A percentile compares a stretch with the other conserved stretches of the same genome.
phyloP scores from a whole-genome alignment of 176 grass and related monocot genomes.

The Paspalum notatum region DNA sequence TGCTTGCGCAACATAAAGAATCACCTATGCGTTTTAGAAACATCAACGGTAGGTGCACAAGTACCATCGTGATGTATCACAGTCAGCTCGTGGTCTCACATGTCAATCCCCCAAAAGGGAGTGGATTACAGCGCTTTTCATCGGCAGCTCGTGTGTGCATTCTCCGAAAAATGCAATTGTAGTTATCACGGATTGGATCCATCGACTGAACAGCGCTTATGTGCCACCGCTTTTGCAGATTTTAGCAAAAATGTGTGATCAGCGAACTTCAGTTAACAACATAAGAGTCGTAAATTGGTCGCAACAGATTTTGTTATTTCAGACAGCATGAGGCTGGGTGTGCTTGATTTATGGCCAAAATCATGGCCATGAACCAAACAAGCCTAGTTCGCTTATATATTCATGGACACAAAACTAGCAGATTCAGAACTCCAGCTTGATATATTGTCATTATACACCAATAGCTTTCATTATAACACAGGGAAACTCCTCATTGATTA shows the following conservation, averaged over 20 bases:
- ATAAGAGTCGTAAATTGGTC: not conserved
- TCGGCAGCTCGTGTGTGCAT: slow-evolving; percentile 27
- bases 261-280: not conserved
- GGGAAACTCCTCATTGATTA: slow-evolving; percentile 9
- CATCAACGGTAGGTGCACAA: not conserved
- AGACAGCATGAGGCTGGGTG: not conserved
- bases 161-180: slow-evolving; percentile 31
- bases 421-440: slow-evolving; percentile 19
- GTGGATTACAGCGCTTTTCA: slow-evolving; percentile 1
- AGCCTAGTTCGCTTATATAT: too few species aligned
- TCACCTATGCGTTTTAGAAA: not conserved
- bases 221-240: not conserved
- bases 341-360: too few species aligned
- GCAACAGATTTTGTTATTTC: not conserved
- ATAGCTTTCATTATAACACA: slow-evolving; percentile 19
- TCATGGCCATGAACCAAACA: too few species aligned
- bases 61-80: not conserved
- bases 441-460: not conserved
- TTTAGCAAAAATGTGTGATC: not conserved
- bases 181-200: not conserved
- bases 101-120: slow-evolving; percentile 8
- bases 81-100: slow-evolving; percentile 6
- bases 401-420: not conserved
- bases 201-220: not conserved
- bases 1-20: not conserved